Percentiles rank a stretch among this genome's conserved stretches.
These are phyloP conservation scores for Hemileia vastatrix DNA, from an alignment of 1,284 basidiomycete genomes.

Conservation along the genomic window DNA sequence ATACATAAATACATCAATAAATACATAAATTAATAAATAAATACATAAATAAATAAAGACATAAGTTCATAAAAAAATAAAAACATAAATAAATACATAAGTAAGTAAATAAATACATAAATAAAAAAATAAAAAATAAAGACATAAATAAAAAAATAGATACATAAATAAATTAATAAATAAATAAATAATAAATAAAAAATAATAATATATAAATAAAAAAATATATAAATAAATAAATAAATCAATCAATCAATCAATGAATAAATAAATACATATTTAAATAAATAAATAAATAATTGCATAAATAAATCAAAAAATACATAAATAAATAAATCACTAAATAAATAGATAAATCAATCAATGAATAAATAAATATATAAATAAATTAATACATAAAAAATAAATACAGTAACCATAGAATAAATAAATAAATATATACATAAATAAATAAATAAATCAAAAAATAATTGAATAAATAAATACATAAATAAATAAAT, in stretches of 20 bases:
- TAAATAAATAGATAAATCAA: no score
- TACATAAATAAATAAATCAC: no score
- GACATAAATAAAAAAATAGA: no score
- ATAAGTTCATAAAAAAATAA: no score
- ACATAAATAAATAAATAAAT: not conserved
- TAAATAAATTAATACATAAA: not conserved
- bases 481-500: not conserved
- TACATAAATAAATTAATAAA: not conserved
- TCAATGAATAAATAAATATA: not conserved
- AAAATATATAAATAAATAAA: not conserved
- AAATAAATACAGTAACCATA: not conserved
- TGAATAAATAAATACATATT: not conserved
- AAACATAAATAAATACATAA: no score
- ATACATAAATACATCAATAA: no score
- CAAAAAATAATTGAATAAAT: not conserved
- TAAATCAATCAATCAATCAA: not conserved
- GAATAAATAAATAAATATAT: not conserved
- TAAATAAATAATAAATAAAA: not conserved
- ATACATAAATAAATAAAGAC: no score
- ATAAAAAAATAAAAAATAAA: not conserved
- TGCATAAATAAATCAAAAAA: no score
- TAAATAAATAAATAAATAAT: no score
- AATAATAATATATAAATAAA: not conserved
- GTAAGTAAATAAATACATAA: not conserved
- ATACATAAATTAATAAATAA: no score